Evolutionary conservation across 345 rosid genomes (phyloP).

Genomic region (Moringa oleifera): DNA sequence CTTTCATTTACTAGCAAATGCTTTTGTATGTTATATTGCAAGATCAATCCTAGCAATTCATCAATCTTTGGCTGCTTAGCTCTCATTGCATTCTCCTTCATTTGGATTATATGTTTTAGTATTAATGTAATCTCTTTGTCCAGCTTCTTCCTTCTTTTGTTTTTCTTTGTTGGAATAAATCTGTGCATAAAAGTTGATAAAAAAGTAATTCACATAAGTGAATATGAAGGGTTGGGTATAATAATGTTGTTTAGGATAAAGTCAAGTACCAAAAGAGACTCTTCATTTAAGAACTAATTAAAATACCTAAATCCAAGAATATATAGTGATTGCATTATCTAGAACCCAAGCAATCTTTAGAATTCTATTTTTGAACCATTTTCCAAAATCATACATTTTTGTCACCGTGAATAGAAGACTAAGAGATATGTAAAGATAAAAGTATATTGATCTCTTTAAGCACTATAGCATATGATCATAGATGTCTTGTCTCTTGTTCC

Average conservation of each 20-base stretch:
- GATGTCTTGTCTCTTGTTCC: no score
- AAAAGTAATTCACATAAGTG: no score
- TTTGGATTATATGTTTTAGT: constrained; percentile 22
- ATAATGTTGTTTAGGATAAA: no score
- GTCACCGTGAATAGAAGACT: no score
- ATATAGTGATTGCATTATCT: constrained; percentile 31
- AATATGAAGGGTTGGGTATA: no score
- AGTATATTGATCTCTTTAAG: no score
- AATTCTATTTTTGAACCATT: no score
- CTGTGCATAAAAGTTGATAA: no score
- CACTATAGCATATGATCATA: no score
- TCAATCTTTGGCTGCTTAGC: constrained; percentile 18
- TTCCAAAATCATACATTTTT: no score
- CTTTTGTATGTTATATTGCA: constrained; percentile 27
- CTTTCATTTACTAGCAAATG: constrained; percentile 18
- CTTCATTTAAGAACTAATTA: background rate
- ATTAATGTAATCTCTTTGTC: constrained; percentile 28
- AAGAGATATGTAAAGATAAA: no score
- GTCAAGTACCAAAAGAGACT: background rate
- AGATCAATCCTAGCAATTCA: constrained; percentile 40
- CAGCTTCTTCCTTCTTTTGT: constrained; percentile 31
- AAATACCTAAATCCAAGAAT: constrained; percentile 49
- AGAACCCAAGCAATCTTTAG: no score
- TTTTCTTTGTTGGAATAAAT: constrained; percentile 48
- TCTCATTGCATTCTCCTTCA: constrained; percentile 27